Evolutionary conservation across 495 filamentous ascomycete species (phyloP), one percentile per base, ranked within the genome.

Genomic region (Aspergillus kassunensis): DNA sequence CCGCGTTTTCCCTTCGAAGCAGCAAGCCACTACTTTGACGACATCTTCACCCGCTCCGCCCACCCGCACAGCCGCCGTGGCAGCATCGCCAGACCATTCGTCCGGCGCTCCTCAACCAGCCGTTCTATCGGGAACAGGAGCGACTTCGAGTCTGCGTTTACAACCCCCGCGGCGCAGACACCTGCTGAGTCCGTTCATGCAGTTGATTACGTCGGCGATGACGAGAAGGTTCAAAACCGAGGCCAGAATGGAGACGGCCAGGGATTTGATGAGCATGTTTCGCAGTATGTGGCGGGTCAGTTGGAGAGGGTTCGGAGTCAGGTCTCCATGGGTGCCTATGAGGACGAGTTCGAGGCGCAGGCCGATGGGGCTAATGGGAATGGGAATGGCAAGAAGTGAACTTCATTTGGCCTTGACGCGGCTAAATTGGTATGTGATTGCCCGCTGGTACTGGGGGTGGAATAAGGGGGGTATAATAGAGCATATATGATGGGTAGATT

Each of bases 1-100:
- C 92, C 92, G 4, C 86, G 90, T 19, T 92, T 89, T 10, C 92
- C 92, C 20, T 80, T 83, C 10, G 80, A 82, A 1, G 89, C 87
- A 30, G 91, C 91, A 64, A 77, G 83, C 8, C 91, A 96, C 67
- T 97, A 97, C 72, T 97, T 97, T 61, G 92, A 97, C 59, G 92
- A 97, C 55, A 81, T 91, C 54, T 89, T 95, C 71, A 81, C 82
- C 20, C 72, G 67, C 24, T 62, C 64, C 18, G 51, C 58, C 4
- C 69, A 77, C 68, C 76, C 33, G 67, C 77, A 31, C 57, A 46
- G 44, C 44, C 44, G 29, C 29, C 44, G 64, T 50, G 37, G 67
- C 58, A 58, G 69, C 27, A 59, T 59, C 46, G 70, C 69, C 34
- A 71, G 71, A 37, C 73, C 74, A 7, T 71, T 76, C 18, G 73